Evolutionary conservation across 1,284 basidiomycete species (phyloP), one percentile per base, ranked within the genome.

Genomic region (Tilletiaria anomala): DNA sequence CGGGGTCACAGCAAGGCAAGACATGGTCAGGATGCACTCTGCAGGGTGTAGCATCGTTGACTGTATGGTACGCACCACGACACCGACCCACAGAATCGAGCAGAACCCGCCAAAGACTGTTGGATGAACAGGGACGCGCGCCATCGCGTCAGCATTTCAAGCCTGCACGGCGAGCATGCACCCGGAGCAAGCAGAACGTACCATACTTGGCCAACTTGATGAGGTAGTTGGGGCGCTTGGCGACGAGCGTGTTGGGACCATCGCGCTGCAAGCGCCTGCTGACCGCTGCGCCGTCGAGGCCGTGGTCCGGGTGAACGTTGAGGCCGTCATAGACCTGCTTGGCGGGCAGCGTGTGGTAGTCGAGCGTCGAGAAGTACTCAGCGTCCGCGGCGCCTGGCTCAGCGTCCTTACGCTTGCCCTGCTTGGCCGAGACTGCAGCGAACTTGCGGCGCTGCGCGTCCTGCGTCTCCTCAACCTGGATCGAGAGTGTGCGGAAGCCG

Each of bases 11-110:
- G n/a, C n/a, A n/a, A n/a, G n/a, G n/a, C n/a, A n/a, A n/a, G n/a
- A n/a, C 32, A 76, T 65, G 19, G 35, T 37, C 19, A 37, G 14
- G 45, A 75, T 56, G 56, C n/a, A n/a, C n/a, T 73, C 72, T 32
- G 73, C 77, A 18, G 70, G 69, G 37, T 78, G 68, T 17, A 80
- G 70, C 18, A 80, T 67, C 33, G 71, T 73, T 1, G 78, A 78
- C 49, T 78, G 76, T 20, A 75, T 50, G 40, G 75, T 76, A 53
- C 72, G 72, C 23, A 74, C 61, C 1, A 69, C 59, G 58, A 75
- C 76, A 57, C 70, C 68, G 68, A 70, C 70, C 51, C 72, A 71
- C 37, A 70, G 68, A 21, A 69, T 73, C 12, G 71, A 70, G 18
- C 73, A 71, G 16, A 16, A 20, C 17, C 11, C 11, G 23, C 10